These are phyloP conservation scores for Dictyostelium gargantuum DNA, from an alignment of 208 protist genomes.

Conservation along the genomic window DNA sequence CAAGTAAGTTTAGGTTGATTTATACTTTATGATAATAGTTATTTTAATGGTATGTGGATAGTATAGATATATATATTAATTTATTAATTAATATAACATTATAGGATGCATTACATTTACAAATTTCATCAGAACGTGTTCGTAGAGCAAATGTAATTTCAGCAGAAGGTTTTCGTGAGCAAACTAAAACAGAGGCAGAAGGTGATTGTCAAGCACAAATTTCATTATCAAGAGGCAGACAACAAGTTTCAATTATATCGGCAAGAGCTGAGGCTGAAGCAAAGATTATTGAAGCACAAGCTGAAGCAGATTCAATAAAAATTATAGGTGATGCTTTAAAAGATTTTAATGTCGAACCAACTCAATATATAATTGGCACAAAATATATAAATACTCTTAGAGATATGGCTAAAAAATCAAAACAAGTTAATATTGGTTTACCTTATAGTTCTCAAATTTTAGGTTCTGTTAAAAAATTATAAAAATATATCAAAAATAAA, in stretches of 20 bases:
- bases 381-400: slow-evolving; percentile 38
- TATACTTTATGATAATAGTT: too few species aligned
- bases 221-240: slow-evolving; percentile 61
- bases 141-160: slow-evolving; percentile 62
- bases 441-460: not conserved
- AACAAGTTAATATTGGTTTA: not conserved
- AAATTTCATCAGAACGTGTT: slow-evolving; percentile 66
- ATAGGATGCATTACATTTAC: slow-evolving; percentile 67
- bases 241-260: slow-evolving; percentile 28
- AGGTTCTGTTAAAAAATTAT: not conserved
- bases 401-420: not conserved
- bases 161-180: slow-evolving; percentile 66
- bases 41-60: too few species aligned
- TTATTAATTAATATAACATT: not conserved
- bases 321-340: slow-evolving; percentile 28
- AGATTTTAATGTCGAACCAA: slow-evolving; percentile 44
- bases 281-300: slow-evolving; percentile 61
- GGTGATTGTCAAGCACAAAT: slow-evolving; percentile 59
- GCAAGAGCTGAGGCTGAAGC: slow-evolving; percentile 33
- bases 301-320: slow-evolving; percentile 40
- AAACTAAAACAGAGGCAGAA: slow-evolving; percentile 67
- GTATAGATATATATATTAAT: too few species aligned
- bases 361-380: slow-evolving; percentile 53
- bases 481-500: not conserved
- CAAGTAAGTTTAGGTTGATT: too few species aligned